These are phyloP conservation scores for Naganishia friedmannii DNA, from an alignment of 768 basidiomycete species.

Conservation along the genomic window DNA sequence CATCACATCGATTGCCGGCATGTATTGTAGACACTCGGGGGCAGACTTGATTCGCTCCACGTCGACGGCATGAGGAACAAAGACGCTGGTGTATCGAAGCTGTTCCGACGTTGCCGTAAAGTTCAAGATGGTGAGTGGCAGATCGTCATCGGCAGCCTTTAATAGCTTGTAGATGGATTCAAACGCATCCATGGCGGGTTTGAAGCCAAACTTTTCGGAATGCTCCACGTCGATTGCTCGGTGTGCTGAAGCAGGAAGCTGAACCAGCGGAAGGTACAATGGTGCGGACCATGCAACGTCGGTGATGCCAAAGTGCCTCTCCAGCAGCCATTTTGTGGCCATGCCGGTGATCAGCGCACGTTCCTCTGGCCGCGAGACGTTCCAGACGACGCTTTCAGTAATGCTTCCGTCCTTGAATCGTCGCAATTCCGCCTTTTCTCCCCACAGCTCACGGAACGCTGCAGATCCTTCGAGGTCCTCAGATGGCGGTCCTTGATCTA, in stretches of 20 bases:
- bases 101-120: slow-evolving; percentile 70
- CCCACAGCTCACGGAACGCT: slow-evolving; percentile 83
- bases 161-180: slow-evolving; percentile 72
- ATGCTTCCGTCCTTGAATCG: slow-evolving; percentile 96
- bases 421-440: slow-evolving; percentile 81
- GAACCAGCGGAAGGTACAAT: slow-evolving; percentile 40
- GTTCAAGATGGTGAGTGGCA: slow-evolving; percentile 75
- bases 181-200: slow-evolving; percentile 68
- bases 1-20: slow-evolving; percentile 68
- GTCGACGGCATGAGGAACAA: slow-evolving; percentile 73
- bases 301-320: slow-evolving; percentile 69
- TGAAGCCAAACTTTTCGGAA: slow-evolving; percentile 52
- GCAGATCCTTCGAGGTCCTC: slow-evolving; percentile 53
- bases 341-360: slow-evolving; percentile 70
- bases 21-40: slow-evolving; percentile 61
- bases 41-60: slow-evolving; percentile 54
- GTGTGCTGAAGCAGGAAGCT: slow-evolving; percentile 50
- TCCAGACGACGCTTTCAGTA: slow-evolving; percentile 93
- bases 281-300: slow-evolving; percentile 38
- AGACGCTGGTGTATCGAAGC: slow-evolving; percentile 75
- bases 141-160: slow-evolving; percentile 65
- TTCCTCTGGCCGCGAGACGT: slow-evolving; percentile 72
- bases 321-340: slow-evolving; percentile 71
- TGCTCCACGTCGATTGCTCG: slow-evolving; percentile 48
- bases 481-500: slow-evolving; percentile 85